phyloP scores from a whole-genome alignment of 108 stramenopile species.

The Nitzschia palea region DNA sequence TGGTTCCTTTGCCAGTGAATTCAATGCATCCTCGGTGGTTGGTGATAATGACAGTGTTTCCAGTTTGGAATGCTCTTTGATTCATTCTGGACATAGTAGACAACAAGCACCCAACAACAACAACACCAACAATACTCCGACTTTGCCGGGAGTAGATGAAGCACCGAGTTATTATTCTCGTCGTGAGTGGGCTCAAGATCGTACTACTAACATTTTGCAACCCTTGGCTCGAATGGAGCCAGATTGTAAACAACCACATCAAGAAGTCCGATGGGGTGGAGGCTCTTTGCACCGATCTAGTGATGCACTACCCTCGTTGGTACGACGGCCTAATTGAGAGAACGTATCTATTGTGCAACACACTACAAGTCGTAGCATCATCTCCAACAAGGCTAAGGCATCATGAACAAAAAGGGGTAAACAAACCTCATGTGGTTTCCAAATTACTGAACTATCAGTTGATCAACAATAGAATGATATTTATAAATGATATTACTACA shows the following conservation, averaged over 20 bases:
- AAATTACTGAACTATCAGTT: too few species aligned
- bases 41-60: not conserved
- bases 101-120: not conserved
- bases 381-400: too few species aligned
- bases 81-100: not conserved
- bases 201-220: not conserved
- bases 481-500: too few species aligned
- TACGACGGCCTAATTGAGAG: too few species aligned
- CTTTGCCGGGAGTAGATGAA: too few species aligned
- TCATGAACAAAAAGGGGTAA: too few species aligned
- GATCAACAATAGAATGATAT: too few species aligned
- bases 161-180: too few species aligned
- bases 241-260: not conserved
- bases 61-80: not conserved
- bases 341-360: too few species aligned
- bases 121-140: not conserved
- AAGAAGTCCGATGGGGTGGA: not conserved
- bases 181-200: too few species aligned
- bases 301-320: not conserved
- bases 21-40: not conserved
- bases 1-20: conserved; percentile 1
- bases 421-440: too few species aligned
- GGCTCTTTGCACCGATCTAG: not conserved
- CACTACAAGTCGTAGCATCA: too few species aligned
- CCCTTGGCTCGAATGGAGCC: not conserved